Base-by-base conservation (phyloP, 23 red algal species). In the Gracilaria domingensis region DNA sequence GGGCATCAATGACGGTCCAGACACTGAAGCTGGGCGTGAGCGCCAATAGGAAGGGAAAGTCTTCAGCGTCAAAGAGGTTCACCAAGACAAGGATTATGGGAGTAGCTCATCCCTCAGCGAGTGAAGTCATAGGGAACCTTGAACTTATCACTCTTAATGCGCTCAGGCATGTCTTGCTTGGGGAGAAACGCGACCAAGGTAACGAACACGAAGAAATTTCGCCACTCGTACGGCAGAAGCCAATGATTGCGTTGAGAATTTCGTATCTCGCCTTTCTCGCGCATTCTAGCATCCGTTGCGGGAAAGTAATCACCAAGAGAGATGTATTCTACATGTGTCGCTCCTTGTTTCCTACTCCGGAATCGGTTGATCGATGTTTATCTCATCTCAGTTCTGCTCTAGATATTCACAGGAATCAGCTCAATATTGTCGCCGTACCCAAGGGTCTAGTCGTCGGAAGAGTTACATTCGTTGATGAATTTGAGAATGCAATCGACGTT, bases 401-500 rank as follows among this genome's bases (percentile, higher is more conserved):
- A 26, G 49, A 38, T 51, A 45, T 84, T 40, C 32, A 45, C 32
- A 42, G 66, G 24, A 94, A 94, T 50, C 81, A 94, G 23, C 72
- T 94, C 28, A 86, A 94, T 48, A 94, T 94, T 24, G 70, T 87
- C 38, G 91, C 91, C 7, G 78, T 53, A 6, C 53, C 91, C 20
- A 94, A 88, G 40, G 81, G 91, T 37, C 75, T 87, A 29, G 91
- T 94, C 12, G 83, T 76, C 37, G 91, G 91, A 64, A 33, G 30
- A 61, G 40, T 94, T 33, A 21, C 66, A 5, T 94, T 66, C 61
- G 62, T 83, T 28, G 78, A 84, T 54, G 91, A 94, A 53, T 56
- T 53, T 62, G 91, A 65, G n/a, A 65, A 77, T 49, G n/a, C 57
- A 16, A 53, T 94, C 20, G 66, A 94, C 39, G 91, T 88, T 20